These are phyloP conservation scores for Kodamaea sp. DNA, from an alignment of 1,139 yeast species.

Conservation along the genomic window DNA sequence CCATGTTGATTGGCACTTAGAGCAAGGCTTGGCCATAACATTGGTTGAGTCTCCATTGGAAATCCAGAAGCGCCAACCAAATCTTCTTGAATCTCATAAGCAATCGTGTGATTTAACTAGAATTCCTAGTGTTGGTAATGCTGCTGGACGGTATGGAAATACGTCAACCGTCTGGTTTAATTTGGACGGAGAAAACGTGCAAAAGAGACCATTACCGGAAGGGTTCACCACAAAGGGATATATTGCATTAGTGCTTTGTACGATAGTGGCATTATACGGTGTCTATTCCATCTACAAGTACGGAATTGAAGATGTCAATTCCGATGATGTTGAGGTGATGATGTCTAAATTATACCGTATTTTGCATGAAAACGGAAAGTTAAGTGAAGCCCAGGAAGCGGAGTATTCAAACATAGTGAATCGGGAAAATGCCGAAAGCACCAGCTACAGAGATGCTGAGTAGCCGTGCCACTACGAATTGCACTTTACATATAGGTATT, in stretches of 20 bases:
- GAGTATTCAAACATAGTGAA: background rate
- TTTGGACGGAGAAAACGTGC: constrained; percentile 57
- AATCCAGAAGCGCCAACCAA: constrained; percentile 39
- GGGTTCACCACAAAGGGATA: constrained; percentile 74
- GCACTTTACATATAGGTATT: too few species aligned
- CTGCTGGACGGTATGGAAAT: constrained; percentile 57
- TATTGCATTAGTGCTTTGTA: constrained; percentile 59
- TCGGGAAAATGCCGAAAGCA: background rate
- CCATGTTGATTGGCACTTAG: constrained; percentile 92
- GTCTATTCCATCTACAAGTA: constrained; percentile 54
- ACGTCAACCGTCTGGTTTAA: constrained; percentile 47
- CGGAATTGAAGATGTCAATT: constrained; percentile 61
- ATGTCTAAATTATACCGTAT: constrained; percentile 15
- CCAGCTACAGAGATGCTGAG: too few species aligned
- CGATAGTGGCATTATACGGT: constrained; percentile 61
- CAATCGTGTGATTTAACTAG: constrained; percentile 58
- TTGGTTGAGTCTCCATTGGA: constrained; percentile 72
- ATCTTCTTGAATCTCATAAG: constrained; percentile 49
- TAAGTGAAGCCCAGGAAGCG: background rate
- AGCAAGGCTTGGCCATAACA: constrained; percentile 77
- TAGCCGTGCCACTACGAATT: too few species aligned
- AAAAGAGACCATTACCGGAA: constrained; percentile 56
- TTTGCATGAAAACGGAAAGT: constrained; percentile 11
- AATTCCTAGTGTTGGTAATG: constrained; percentile 59
- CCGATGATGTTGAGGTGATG: constrained; percentile 40